These are phyloP conservation scores for Lactarius indigo DNA, from an alignment of 768 basidiomycete genomes.

Conservation along the genomic window DNA sequence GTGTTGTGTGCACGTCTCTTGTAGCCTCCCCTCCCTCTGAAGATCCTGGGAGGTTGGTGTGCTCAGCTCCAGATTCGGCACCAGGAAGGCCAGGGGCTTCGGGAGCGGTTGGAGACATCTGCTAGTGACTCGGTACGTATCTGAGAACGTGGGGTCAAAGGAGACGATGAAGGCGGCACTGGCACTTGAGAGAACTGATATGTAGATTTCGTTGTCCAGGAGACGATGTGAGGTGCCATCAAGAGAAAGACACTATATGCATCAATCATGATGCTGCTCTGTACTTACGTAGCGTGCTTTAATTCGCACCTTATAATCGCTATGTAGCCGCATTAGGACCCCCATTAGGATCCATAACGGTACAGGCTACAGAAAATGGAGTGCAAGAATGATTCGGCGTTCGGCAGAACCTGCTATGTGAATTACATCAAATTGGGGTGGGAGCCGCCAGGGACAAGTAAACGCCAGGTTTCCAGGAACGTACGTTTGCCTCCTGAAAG, in stretches of 20 bases:
- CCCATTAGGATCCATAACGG: no score
- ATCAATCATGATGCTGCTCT: no score
- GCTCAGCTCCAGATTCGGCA: background rate
- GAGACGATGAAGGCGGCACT: slow-evolving; percentile 3
- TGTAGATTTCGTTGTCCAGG: background rate
- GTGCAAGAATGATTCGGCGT: no score
- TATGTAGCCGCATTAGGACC: no score
- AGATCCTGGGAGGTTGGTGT: background rate
- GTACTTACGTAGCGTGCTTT: no score
- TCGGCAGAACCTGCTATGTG: no score
- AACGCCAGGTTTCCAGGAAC: no score
- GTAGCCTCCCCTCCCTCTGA: background rate
- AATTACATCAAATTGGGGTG: no score
- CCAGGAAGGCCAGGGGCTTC: background rate
- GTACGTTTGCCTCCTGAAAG: background rate
- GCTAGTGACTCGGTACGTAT: background rate
- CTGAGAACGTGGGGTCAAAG: slow-evolving; percentile 3
- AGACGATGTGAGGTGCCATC: slow-evolving; percentile 6
- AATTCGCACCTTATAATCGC: no score
- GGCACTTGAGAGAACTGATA: background rate
- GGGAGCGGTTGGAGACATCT: background rate
- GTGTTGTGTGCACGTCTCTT: background rate
- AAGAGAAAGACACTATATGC: background rate
- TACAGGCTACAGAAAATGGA: no score
- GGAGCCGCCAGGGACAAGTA: no score